These are phyloP conservation scores for Parietaria judaica DNA, from an alignment of 306 rosid genomes.

Conservation along the genomic window DNA sequence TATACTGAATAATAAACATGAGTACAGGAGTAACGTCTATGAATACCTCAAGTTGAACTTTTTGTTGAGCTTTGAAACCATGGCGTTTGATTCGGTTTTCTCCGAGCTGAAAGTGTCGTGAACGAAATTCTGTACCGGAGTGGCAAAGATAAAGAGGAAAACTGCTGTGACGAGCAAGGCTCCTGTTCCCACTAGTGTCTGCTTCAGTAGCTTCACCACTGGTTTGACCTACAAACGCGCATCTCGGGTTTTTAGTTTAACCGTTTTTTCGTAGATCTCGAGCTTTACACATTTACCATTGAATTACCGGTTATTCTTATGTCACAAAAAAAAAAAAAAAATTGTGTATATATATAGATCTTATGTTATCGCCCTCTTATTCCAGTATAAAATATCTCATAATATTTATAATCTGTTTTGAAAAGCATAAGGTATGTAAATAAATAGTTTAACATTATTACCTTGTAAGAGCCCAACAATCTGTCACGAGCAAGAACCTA, in stretches of 20 bases:
- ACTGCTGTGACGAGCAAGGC: conserved; percentile 78
- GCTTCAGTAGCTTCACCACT: conserved; percentile 78
- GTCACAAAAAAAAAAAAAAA: no score
- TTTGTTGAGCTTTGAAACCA: conserved; percentile 41
- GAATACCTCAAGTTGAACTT: conserved; percentile 59
- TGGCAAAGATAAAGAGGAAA: conserved; percentile 66
- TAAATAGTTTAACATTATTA: conserved; percentile 20
- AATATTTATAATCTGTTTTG: conserved; percentile 1
- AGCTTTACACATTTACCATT: background rate
- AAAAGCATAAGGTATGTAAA: background rate
- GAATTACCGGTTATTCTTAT: background rate
- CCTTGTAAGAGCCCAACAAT: conserved; percentile 94
- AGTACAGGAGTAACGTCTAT: conserved; percentile 5
- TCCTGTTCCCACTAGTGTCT: conserved; percentile 92
- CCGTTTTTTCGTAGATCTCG: no score
- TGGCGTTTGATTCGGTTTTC: conserved; percentile 32
- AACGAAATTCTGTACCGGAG: conserved; percentile 68
- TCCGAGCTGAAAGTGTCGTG: conserved; percentile 39
- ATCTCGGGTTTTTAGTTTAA: background rate
- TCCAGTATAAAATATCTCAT: background rate
- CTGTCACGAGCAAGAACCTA: conserved; percentile 94
- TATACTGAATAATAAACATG: background rate
- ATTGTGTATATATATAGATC: no score
- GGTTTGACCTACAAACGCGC: conserved; percentile 65
- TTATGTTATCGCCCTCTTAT: background rate